Evolutionary conservation across 2,329 filamentous ascomycete genomes (phyloP).

Genomic region (Emergomyces pasteurianus): DNA sequence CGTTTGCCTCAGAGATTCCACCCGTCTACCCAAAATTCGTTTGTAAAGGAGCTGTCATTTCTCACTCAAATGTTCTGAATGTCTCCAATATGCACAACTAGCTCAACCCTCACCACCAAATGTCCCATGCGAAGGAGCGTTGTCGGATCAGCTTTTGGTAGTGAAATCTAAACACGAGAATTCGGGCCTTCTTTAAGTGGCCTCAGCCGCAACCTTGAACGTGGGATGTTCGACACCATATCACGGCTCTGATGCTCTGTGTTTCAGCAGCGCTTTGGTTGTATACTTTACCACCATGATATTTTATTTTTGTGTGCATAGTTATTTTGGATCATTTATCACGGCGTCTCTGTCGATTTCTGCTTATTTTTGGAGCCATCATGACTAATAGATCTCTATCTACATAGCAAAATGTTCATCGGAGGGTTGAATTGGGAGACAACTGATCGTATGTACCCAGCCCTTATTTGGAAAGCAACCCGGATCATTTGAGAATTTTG

Average conservation of each 20-base stretch:
- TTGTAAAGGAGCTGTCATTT: slow-evolving; percentile 5
- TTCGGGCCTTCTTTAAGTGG: neutral
- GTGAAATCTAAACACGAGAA: neutral
- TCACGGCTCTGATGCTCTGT: neutral
- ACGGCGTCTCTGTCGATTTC: neutral
- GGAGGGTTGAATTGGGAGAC: slow-evolving; percentile 98
- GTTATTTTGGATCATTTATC: neutral
- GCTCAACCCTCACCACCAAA: neutral
- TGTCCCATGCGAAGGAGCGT: neutral
- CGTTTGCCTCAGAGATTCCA: neutral
- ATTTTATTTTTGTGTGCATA: slow-evolving; percentile 5
- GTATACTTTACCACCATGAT: neutral
- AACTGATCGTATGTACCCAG: slow-evolving; percentile 67
- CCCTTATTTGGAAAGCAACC: slow-evolving; percentile 1
- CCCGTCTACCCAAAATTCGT: neutral
- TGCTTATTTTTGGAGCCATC: neutral
- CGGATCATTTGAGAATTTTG: slow-evolving; percentile 1
- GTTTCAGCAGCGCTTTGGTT: neutral
- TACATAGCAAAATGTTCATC: slow-evolving; percentile 94
- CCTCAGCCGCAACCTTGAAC: neutral
- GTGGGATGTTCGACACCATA: neutral
- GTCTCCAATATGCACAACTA: neutral
- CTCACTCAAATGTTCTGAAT: neutral
- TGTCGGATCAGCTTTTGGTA: neutral
- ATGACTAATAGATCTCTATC: slow-evolving; percentile 24